Evolutionary conservation across 2,329 filamentous ascomycete species (phyloP).

Genomic region (Cytospora mali): DNA sequence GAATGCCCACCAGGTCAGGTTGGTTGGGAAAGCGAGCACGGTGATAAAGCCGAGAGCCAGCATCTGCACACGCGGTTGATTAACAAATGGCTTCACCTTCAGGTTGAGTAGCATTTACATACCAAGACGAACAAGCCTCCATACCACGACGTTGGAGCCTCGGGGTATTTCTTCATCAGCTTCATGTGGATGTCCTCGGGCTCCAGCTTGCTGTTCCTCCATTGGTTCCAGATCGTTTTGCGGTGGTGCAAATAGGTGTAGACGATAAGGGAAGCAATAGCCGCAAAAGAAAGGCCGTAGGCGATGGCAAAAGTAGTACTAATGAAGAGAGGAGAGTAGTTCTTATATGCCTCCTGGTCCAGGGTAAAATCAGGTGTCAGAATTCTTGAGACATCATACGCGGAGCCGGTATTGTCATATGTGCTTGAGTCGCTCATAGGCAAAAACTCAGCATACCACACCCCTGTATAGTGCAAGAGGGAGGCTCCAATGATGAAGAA

Average conservation of each 20-base stretch:
- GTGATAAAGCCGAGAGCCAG: slow-evolving; percentile 57
- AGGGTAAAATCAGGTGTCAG: slow-evolving; percentile 64
- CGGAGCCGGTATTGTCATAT: slow-evolving; percentile 69
- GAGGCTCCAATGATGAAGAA: slow-evolving; percentile 66
- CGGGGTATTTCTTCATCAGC: slow-evolving; percentile 63
- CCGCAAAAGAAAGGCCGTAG: slow-evolving; percentile 73
- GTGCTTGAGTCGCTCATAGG: slow-evolving; percentile 71
- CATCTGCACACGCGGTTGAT: slow-evolving; percentile 44
- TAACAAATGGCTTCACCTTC: slow-evolving; percentile 7
- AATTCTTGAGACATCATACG: slow-evolving; percentile 67
- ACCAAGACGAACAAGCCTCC: slow-evolving; percentile 58
- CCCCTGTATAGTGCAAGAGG: slow-evolving; percentile 65
- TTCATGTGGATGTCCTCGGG: slow-evolving; percentile 67
- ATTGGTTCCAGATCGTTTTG: slow-evolving; percentile 66
- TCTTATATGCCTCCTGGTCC: slow-evolving; percentile 64
- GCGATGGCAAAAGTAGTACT: slow-evolving; percentile 72
- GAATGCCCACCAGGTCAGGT: slow-evolving; percentile 74
- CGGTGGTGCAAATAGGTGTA: slow-evolving; percentile 70
- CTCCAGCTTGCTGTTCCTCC: slow-evolving; percentile 59
- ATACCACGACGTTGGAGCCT: slow-evolving; percentile 68
- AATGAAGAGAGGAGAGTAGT: slow-evolving; percentile 69
- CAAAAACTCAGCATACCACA: slow-evolving; percentile 66
- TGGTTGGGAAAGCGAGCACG: slow-evolving; percentile 64
- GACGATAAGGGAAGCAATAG: slow-evolving; percentile 69
- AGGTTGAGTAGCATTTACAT: slow-evolving; percentile 33